A percentile compares a stretch with the other conserved stretches of the same genome.
Evolutionary conservation across 495 filamentous ascomycete genomes (phyloP).

Genomic region (Beverwykella pulmonaria): DNA sequence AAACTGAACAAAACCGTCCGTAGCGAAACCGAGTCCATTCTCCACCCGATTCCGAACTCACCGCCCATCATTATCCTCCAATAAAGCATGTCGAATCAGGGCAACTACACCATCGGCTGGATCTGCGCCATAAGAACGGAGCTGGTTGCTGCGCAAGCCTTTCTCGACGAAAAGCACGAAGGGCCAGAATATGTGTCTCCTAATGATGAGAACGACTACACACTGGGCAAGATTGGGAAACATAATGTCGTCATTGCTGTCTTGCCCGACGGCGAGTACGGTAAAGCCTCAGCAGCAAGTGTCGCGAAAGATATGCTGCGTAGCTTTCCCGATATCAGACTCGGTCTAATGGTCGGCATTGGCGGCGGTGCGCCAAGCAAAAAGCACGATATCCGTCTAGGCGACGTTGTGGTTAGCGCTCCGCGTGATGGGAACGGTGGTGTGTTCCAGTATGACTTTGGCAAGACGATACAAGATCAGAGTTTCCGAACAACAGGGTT

Average conservation of each 20-base stretch:
- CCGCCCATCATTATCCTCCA: too few species aligned
- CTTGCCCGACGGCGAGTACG: conserved; percentile 39
- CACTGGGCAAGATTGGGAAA: conserved; percentile 44
- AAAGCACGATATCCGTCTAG: conserved; percentile 32
- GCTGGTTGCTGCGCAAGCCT: conserved; percentile 42
- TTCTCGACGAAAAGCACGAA: conserved; percentile 46
- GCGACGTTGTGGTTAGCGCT: conserved; percentile 38
- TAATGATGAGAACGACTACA: conserved; percentile 45
- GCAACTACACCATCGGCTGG: conserved; percentile 47
- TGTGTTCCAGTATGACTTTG: conserved; percentile 45
- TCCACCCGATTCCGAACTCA: too few species aligned
- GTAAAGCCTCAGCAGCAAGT: conserved; percentile 20
- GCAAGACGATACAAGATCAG: conserved; percentile 37
- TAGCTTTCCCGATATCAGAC: conserved; percentile 23
- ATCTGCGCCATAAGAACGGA: conserved; percentile 47
- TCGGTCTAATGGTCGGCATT: conserved; percentile 31
- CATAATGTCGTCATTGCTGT: conserved; percentile 47
- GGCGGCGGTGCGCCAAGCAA: conserved; percentile 23
- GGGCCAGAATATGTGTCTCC: conserved; percentile 32
- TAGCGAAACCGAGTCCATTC: too few species aligned
- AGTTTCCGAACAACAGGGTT: conserved; percentile 40
- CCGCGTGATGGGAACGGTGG: conserved; percentile 28
- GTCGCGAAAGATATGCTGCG: conserved; percentile 22
- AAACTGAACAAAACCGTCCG: too few species aligned
- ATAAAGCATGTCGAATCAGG: too few species aligned